Evolutionary conservation across 768 basidiomycete genomes (phyloP).

Genomic region (Tricholoma furcatifolium): DNA sequence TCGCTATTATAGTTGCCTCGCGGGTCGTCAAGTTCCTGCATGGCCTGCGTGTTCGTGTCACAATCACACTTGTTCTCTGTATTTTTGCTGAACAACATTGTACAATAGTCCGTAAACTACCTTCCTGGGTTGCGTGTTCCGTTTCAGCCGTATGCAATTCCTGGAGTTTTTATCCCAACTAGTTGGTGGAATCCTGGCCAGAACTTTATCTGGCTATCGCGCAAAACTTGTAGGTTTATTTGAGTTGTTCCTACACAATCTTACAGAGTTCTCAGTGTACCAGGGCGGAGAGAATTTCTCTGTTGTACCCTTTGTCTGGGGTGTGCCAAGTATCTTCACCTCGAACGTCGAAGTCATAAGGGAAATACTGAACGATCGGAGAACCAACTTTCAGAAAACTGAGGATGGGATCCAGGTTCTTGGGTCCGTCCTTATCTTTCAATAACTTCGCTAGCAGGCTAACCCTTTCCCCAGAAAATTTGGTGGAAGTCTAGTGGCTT

Average conservation of each 20-base stretch:
- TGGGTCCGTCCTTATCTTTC: background rate
- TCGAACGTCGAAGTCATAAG: conserved; percentile 17
- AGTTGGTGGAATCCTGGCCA: conserved; percentile 40
- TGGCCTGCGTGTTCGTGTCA: background rate
- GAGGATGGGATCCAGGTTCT: background rate
- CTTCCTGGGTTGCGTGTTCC: conserved; percentile 36
- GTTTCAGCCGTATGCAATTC: conserved; percentile 34
- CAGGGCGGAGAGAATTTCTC: background rate
- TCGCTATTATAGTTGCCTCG: background rate
- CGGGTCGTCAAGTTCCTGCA: background rate
- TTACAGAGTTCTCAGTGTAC: background rate
- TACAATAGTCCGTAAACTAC: conserved; percentile 28
- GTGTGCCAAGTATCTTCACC: background rate
- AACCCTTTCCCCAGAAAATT: background rate
- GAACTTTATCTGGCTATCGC: conserved; percentile 14
- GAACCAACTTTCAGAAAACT: conserved; percentile 37
- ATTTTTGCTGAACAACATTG: background rate
- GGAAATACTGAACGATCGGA: conserved; percentile 38
- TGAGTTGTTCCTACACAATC: too few species aligned
- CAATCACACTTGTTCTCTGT: background rate
- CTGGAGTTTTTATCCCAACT: conserved; percentile 33
- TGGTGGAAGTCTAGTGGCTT: conserved; percentile 2
- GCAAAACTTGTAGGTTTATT: background rate
- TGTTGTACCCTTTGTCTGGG: background rate
- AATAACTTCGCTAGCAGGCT: background rate